Conservation (phyloP, 495 filamentous ascomycete genomes). For the Oidiodendron maius region DNA sequence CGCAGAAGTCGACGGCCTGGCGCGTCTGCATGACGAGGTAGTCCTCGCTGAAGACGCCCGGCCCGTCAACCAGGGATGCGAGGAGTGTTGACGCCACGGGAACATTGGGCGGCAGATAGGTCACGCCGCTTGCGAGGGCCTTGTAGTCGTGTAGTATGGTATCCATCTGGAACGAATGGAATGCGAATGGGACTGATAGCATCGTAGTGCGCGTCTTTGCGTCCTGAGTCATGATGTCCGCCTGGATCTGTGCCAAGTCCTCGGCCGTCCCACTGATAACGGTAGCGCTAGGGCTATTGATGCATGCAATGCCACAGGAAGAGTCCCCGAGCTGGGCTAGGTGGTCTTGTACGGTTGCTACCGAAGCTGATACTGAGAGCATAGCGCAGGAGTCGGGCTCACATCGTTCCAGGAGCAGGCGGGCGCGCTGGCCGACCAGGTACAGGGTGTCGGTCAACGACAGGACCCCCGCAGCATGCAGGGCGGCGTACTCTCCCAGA, state of each 20-base stretch:
- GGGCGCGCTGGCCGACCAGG: slow-evolving; percentile 70
- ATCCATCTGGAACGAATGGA: slow-evolving; percentile 75
- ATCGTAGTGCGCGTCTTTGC: slow-evolving; percentile 58
- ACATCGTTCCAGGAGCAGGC: slow-evolving; percentile 54
- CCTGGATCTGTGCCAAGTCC: slow-evolving; percentile 49
- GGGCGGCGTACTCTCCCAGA: slow-evolving; percentile 88
- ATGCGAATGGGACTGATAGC: slow-evolving; percentile 68
- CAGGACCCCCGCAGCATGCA: slow-evolving; percentile 74
- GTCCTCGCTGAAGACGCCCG: slow-evolving; percentile 43
- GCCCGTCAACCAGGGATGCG: slow-evolving; percentile 49
- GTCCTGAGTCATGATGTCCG: slow-evolving; percentile 49
- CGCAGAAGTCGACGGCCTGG: slow-evolving; percentile 66
- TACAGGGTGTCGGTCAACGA: slow-evolving; percentile 74
- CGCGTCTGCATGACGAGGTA: slow-evolving; percentile 65
- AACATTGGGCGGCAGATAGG: slow-evolving; percentile 53
- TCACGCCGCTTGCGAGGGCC: slow-evolving; percentile 44
- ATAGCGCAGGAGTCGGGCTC: slow-evolving; percentile 67
- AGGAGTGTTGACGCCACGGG: slow-evolving; percentile 65
- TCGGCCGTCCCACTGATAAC: slow-evolving; percentile 48
- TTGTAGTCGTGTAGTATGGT: slow-evolving; percentile 62
- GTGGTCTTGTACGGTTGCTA: slow-evolving; percentile 31
- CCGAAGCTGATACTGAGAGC: slow-evolving; percentile 48
- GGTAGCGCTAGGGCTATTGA: slow-evolving; percentile 53
- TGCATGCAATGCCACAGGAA: slow-evolving; percentile 46
- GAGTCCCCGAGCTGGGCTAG: slow-evolving; percentile 14